phyloP scores from a whole-genome alignment of 2,329 filamentous ascomycete species.

The Apiospora koreana region DNA sequence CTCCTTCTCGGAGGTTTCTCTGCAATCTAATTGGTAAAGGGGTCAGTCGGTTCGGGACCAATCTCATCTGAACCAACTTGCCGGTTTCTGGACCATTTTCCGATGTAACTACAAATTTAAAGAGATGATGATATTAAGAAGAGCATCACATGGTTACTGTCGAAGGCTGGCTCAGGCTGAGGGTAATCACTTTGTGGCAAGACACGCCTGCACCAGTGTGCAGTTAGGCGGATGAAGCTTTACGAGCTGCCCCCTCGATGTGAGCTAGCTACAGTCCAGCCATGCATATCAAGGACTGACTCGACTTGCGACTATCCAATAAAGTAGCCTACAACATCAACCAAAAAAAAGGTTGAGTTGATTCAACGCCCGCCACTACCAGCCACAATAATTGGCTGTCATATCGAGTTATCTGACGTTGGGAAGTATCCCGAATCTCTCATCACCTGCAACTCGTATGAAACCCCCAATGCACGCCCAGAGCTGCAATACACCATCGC shows the following conservation, averaged over 20 bases:
- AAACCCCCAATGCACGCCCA: neutral
- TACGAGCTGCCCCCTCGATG: neutral
- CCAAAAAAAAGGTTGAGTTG: neutral
- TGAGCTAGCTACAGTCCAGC: neutral
- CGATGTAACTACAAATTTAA: no score
- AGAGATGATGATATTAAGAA: no score
- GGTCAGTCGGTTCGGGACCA: neutral
- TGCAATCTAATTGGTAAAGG: neutral
- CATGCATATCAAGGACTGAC: neutral
- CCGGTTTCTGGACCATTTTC: neutral
- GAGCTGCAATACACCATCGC: neutral
- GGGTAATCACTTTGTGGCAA: no score
- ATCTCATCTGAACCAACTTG: neutral
- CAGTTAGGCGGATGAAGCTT: neutral
- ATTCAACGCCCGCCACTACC: neutral
- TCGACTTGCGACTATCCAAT: neutral
- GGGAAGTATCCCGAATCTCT: neutral
- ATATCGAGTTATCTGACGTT: neutral
- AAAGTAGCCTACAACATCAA: neutral
- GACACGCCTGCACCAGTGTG: neutral
- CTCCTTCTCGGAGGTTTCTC: neutral
- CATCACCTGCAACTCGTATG: constrained; percentile 1
- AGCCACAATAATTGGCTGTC: neutral
- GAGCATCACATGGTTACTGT: no score
- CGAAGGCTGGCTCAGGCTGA: no score